phyloP scores from a whole-genome alignment of 116 monocot genomes.

The Iris pallida region DNA sequence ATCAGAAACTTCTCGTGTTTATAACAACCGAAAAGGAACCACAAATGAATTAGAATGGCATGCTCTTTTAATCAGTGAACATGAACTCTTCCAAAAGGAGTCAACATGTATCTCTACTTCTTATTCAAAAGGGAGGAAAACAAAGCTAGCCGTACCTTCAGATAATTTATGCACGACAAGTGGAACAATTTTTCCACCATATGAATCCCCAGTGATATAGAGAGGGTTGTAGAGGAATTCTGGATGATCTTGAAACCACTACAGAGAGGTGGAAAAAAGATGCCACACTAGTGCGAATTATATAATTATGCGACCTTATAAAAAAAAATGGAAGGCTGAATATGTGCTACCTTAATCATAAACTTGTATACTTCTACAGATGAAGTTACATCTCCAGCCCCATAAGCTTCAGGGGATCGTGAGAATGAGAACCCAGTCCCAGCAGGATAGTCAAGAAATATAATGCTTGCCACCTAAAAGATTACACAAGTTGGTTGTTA shows the following conservation, averaged over 20 bases:
- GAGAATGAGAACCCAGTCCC: constrained; percentile 29
- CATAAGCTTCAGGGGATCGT: constrained; percentile 10
- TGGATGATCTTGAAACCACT: constrained; percentile 23
- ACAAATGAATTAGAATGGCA: too few relatives aligned
- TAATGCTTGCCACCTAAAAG: constrained; percentile 19
- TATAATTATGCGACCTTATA: not conserved
- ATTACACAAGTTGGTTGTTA: not conserved
- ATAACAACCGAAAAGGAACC: too few relatives aligned
- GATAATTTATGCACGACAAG: constrained; percentile 9
- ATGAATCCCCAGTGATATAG: constrained; percentile 22
- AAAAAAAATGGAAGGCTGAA: not conserved
- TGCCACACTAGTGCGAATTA: not conserved
- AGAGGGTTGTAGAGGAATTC: constrained; percentile 16
- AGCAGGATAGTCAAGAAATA: constrained; percentile 25
- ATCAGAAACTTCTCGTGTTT: too few relatives aligned
- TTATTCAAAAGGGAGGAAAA: not conserved
- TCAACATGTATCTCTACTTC: not conserved
- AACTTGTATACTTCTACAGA: constrained; percentile 3
- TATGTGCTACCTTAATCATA: constrained; percentile 11
- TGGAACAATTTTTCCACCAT: constrained; percentile 17
- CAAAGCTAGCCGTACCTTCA: constrained; percentile 9
- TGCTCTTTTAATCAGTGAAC: not conserved
- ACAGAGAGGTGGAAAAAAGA: not conserved
- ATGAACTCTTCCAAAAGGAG: not conserved
- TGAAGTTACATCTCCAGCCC: constrained; percentile 1